Conservation (phyloP, 306 rosid species). For the Pachyrhizus erosus region DNA sequence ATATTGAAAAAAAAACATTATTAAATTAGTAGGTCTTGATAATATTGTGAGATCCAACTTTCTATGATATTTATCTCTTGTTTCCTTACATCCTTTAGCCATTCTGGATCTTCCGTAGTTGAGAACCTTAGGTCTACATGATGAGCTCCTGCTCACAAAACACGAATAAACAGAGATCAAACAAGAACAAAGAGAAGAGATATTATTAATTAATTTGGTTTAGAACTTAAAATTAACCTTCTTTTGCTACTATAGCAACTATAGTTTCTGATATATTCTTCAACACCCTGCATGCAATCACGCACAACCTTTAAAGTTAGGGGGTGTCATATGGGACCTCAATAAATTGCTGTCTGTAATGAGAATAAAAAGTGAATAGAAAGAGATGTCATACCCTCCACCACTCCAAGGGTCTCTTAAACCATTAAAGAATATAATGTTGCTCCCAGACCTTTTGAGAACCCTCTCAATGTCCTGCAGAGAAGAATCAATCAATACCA, state of each 20-base stretch:
- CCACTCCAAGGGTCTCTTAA: neutral
- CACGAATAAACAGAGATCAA: neutral
- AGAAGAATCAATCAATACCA: too few species aligned
- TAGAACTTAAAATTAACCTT: too few species aligned
- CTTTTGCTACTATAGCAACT: too few species aligned
- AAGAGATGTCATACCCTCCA: neutral
- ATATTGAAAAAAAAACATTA: too few species aligned
- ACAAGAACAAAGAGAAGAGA: too few species aligned
- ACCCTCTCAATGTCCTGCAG: neutral
- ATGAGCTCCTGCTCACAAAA: conserved; percentile 71
- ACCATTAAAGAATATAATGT: neutral
- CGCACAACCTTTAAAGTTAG: too few species aligned
- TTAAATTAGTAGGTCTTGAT: conserved; percentile 45
- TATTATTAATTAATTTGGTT: too few species aligned
- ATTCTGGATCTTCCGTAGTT: conserved; percentile 65
- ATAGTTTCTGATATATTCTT: too few species aligned
- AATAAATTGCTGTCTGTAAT: too few species aligned
- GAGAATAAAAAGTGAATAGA: neutral
- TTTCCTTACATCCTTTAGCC: conserved; percentile 75
- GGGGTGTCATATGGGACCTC: too few species aligned
- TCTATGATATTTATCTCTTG: conserved; percentile 62
- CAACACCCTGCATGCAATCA: too few species aligned
- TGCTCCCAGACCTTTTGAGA: neutral
- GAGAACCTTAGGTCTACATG: conserved; percentile 83
- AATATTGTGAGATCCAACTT: conserved; percentile 67